Evolutionary conservation across 306 rosid species (phyloP).

Genomic region (Sophora flavescens): DNA sequence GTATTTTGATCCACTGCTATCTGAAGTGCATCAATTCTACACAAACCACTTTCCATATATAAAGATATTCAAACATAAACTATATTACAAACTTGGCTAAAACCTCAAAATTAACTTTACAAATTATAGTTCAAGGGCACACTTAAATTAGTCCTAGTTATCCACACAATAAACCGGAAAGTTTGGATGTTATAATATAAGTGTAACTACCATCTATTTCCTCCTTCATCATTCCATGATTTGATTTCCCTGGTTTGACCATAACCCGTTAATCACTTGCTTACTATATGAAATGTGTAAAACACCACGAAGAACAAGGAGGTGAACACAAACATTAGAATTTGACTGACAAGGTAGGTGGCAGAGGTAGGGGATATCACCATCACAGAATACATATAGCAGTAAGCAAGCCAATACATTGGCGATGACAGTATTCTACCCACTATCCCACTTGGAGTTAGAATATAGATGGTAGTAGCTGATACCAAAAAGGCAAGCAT

Average conservation of each 20-base stretch:
- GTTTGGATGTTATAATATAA: too few relatives aligned
- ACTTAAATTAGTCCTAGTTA: too few relatives aligned
- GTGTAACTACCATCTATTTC: constrained; percentile 29
- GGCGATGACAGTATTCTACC: not conserved
- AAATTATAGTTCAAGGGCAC: too few relatives aligned
- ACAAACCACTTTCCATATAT: too few relatives aligned
- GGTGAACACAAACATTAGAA: too few relatives aligned
- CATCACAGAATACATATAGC: constrained; percentile 12
- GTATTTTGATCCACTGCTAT: too few relatives aligned
- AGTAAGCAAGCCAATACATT: constrained; percentile 1
- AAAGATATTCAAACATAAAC: too few relatives aligned
- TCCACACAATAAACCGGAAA: not conserved
- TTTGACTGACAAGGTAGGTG: not conserved
- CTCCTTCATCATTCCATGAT: not conserved
- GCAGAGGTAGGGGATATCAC: constrained; percentile 30
- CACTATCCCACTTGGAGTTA: constrained; percentile 35
- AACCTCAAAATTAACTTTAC: too few relatives aligned
- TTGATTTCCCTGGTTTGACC: not conserved
- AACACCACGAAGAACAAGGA: not conserved
- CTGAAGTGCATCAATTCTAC: too few relatives aligned
- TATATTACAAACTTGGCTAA: too few relatives aligned
- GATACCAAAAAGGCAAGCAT: constrained; percentile 29
- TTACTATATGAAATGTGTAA: not conserved
- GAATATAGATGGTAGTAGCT: constrained; percentile 7
- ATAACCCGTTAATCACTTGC: not conserved